Percentiles rank a stretch among this genome's conserved stretches.
Evolutionary conservation across 768 basidiomycete genomes (phyloP).

Genomic region (Kwoniella dendrophila): DNA sequence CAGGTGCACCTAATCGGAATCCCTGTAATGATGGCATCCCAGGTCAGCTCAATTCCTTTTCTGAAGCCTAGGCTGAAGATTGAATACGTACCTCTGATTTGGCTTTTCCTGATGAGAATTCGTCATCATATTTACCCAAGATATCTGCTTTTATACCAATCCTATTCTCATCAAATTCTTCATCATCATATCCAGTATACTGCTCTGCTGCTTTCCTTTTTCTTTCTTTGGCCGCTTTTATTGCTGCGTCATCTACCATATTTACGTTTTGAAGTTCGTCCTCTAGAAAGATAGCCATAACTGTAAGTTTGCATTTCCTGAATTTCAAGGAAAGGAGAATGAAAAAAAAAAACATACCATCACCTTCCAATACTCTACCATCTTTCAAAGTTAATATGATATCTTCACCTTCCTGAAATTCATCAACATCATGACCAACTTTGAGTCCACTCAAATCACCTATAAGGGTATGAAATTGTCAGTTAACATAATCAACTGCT

Average conservation of each 20-base stretch:
- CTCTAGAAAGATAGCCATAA: slow-evolving; percentile 63
- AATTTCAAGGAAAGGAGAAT: background rate
- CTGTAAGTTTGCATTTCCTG: slow-evolving; percentile 1
- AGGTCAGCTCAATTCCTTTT: background rate
- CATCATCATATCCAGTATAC: slow-evolving; percentile 95
- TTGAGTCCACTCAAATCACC: slow-evolving; percentile 91
- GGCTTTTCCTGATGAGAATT: slow-evolving; percentile 70
- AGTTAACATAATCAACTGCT: background rate
- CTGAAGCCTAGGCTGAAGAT: background rate
- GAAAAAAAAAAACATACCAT: slow-evolving; percentile 70
- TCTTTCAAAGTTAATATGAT: slow-evolving; percentile 97
- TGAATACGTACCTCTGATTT: slow-evolving; percentile 15
- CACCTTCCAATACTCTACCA: slow-evolving; percentile 88
- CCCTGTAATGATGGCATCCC: slow-evolving; percentile 60
- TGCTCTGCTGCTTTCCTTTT: slow-evolving; percentile 84
- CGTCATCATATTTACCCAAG: slow-evolving; percentile 91
- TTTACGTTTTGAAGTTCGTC: slow-evolving; percentile 96
- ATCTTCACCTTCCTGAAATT: slow-evolving; percentile 88
- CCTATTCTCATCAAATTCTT: slow-evolving; percentile 72
- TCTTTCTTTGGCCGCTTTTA: slow-evolving; percentile 61
- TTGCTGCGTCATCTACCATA: slow-evolving; percentile 78
- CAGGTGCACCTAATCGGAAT: slow-evolving; percentile 74
- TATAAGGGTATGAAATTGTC: slow-evolving; percentile 49
- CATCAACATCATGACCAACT: slow-evolving; percentile 92
- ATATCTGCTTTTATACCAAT: slow-evolving; percentile 77